Evolutionary conservation across 371 early-diverging fungal species (phyloP), one percentile per base, ranked within the genome.

Genomic region (Lichtheimia corymbifera): DNA sequence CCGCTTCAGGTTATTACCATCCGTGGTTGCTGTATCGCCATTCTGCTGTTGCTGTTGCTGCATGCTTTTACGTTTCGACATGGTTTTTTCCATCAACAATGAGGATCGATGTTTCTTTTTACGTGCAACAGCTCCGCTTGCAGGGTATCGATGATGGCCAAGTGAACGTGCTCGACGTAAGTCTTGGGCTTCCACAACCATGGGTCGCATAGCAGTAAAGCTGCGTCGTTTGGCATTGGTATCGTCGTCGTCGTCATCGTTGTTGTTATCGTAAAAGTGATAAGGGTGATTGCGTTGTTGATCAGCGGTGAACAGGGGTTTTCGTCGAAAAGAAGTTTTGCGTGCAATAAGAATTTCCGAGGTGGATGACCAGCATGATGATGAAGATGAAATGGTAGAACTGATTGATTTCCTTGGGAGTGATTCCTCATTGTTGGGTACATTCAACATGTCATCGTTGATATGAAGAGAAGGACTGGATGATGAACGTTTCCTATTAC

Each of bases 11-110:
- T n/a, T 49, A 5, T 51, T 27, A 20, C 44, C 15, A 47, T 28
- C 27, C 5, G 55, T 52, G n/a, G 20, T 52, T 47, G 6, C 13
- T 40, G 17, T 13, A 65, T 58, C 30, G 65, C 61, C 66, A 35
- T 18, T 43, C 57, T 43, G 45, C 22, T 42, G 55, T 7, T 18
- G 57, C 17, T 44, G 61, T 45, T 35, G 49, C 44, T 65, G 58
- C 24, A 55, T 53, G 44, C 72, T 75, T 41, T 63, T 72, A 7
- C 67, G 66, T 49, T 72, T 77, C 22, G 67, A 62, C 28, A 65
- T 62, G 5, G 74, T 72, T 12, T 63, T 72, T 61, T 78, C 78
- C 73, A 78, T 73, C 7, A 72, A 59, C 27, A 63, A 25, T 12
- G 63, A 63, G 6, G 79, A 76, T 42, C 59, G 68, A 22, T 22